These are phyloP conservation scores for Calocybe gangraenosa DNA, from an alignment of 768 basidiomycete genomes.

Conservation along the genomic window DNA sequence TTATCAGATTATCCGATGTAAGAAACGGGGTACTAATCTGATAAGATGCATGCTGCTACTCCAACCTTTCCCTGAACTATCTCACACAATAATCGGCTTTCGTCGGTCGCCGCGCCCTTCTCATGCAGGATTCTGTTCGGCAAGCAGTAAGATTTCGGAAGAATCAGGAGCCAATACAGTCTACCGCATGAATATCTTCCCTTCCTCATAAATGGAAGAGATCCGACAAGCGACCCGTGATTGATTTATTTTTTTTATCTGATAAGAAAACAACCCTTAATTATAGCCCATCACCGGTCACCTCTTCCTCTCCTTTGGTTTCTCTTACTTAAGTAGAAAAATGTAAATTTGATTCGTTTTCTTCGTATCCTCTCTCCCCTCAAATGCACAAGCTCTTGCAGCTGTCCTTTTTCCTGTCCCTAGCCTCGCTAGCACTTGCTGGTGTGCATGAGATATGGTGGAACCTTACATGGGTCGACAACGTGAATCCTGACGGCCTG, in stretches of 20 bases:
- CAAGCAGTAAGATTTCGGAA: too few relatives aligned
- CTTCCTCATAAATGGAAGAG: too few relatives aligned
- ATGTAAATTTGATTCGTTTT: neutral
- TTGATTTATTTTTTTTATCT: slow-evolving; percentile 6
- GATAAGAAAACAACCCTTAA: slow-evolving; percentile 7
- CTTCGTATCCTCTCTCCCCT: slow-evolving; percentile 3
- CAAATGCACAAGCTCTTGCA: slow-evolving; percentile 17
- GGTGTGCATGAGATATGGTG: slow-evolving; percentile 78
- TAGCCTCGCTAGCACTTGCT: slow-evolving; percentile 45
- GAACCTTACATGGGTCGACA: slow-evolving; percentile 82
- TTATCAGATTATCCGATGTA: slow-evolving; percentile 22
- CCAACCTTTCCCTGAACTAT: neutral
- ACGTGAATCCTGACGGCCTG: slow-evolving; percentile 83
- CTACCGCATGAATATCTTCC: too few relatives aligned
- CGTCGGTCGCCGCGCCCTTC: too few relatives aligned
- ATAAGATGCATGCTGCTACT: slow-evolving; percentile 23
- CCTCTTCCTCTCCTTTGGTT: too few relatives aligned
- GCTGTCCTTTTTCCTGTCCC: slow-evolving; percentile 19
- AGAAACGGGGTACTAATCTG: slow-evolving; percentile 26
- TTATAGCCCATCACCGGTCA: neutral
- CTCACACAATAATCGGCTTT: too few relatives aligned
- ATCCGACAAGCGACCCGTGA: too few relatives aligned
- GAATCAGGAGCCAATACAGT: too few relatives aligned
- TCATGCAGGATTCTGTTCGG: too few relatives aligned
- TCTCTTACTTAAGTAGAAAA: too few relatives aligned